These are phyloP conservation scores for Aspergillus tamarii DNA, from an alignment of 2,329 filamentous ascomycete species.

Conservation along the genomic window DNA sequence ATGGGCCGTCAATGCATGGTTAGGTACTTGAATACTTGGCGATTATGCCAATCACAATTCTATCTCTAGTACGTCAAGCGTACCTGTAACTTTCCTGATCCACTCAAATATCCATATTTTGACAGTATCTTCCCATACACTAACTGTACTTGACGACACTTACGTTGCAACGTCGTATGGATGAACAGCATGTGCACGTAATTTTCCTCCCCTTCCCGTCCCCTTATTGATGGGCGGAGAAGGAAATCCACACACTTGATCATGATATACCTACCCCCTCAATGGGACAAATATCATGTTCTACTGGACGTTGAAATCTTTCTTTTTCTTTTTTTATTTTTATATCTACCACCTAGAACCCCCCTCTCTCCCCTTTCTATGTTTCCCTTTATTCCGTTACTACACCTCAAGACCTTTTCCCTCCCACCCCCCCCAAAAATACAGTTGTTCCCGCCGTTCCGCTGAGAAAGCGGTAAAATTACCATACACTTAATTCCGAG, in stretches of 20 bases:
- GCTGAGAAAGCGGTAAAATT: slow-evolving; percentile 26
- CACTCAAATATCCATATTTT: neutral
- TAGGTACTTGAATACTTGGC: neutral
- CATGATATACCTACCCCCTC: slow-evolving; percentile 1
- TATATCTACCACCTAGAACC: neutral
- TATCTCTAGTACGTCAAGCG: neutral
- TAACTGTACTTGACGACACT: neutral
- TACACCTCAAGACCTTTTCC: neutral
- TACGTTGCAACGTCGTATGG: neutral
- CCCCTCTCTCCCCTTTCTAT: neutral
- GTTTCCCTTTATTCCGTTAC: neutral
- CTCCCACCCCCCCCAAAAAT: slow-evolving; percentile 1
- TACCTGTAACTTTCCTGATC: neutral
- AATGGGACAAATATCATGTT: slow-evolving; percentile 1
- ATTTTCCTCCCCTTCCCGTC: slow-evolving; percentile 5
- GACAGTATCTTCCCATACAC: neutral
- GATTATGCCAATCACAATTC: neutral
- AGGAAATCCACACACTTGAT: slow-evolving; percentile 1
- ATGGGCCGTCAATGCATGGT: neutral
- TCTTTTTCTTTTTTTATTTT: neutral
- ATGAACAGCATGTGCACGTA: neutral
- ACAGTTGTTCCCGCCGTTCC: neutral
- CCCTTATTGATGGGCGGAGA: neutral
- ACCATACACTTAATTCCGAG: slow-evolving; percentile 10
- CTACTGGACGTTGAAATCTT: neutral